phyloP scores from a whole-genome alignment of 305 asterid genomes.

The Solanum hybrid region DNA sequence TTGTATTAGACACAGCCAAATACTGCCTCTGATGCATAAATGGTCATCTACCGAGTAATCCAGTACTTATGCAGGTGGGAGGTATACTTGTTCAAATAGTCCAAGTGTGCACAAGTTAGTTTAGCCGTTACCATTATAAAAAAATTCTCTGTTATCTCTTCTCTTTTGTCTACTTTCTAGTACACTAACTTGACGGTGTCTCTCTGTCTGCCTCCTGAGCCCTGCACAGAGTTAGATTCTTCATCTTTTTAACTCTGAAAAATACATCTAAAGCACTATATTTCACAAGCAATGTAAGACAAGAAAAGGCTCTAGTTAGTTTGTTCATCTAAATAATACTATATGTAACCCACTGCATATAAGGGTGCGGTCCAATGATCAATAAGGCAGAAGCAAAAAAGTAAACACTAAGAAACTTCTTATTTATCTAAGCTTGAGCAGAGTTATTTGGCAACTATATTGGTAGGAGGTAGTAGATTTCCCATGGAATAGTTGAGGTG shows the following conservation, averaged over 20 bases:
- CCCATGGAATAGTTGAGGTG: background rate
- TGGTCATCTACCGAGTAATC: background rate
- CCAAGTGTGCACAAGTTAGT: background rate
- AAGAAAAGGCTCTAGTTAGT: background rate
- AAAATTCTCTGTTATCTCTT: background rate
- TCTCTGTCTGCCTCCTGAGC: background rate
- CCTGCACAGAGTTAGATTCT: background rate
- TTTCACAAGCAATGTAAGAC: background rate
- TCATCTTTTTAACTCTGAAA: background rate
- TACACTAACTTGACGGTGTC: background rate
- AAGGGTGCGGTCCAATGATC: background rate
- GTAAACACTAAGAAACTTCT: background rate
- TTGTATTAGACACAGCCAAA: background rate
- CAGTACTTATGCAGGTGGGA: background rate
- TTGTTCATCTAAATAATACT: background rate
- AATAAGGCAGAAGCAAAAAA: background rate
- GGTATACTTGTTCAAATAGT: background rate
- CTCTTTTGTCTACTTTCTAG: background rate
- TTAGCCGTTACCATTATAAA: too few relatives aligned
- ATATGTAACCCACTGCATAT: background rate
- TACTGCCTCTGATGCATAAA: background rate
- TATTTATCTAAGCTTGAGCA: background rate
- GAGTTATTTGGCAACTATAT: background rate
- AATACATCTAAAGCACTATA: background rate
- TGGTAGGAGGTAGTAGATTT: background rate